Conservation (phyloP, 2,329 filamentous ascomycete species). For the Tolypocladium nubicola region DNA sequence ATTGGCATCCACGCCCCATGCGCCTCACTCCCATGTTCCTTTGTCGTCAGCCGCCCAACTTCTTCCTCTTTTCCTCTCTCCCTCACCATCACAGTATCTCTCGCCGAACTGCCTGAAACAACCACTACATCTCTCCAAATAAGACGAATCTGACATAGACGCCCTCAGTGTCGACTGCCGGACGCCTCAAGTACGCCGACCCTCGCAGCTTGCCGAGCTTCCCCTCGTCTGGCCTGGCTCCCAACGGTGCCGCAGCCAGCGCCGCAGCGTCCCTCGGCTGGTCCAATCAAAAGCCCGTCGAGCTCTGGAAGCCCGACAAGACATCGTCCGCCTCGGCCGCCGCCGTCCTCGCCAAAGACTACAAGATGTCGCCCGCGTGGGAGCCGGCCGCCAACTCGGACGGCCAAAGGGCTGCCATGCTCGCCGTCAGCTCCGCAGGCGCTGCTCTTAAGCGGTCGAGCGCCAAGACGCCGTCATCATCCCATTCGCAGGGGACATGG, state of each 20-base stretch:
- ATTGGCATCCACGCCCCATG: not conserved
- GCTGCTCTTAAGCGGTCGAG: constrained; percentile 16
- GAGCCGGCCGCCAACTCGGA: constrained; percentile 52
- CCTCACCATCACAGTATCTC: not conserved
- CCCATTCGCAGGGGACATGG: constrained; percentile 25
- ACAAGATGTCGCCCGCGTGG: constrained; percentile 41
- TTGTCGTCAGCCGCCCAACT: too few species aligned
- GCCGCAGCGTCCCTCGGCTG: constrained; percentile 68
- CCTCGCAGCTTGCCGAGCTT: constrained; percentile 65
- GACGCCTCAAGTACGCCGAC: constrained; percentile 57
- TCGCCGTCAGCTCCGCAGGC: constrained; percentile 39
- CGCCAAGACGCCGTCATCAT: constrained; percentile 4
- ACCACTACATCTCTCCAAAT: not conserved
- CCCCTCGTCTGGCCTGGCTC: constrained; percentile 52
- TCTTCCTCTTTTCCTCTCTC: not conserved
- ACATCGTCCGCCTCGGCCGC: constrained; percentile 38
- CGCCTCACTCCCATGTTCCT: not conserved
- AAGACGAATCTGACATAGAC: not conserved
- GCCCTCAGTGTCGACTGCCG: constrained; percentile 19
- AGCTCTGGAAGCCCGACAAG: constrained; percentile 56
- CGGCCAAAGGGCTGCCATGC: constrained; percentile 64
- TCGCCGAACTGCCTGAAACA: not conserved
- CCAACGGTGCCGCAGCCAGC: constrained; percentile 52
- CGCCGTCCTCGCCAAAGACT: constrained; percentile 31
- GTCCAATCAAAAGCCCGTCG: constrained; percentile 53